A percentile compares a stretch with the other conserved stretches of the same genome.
Evolutionary conservation across 768 basidiomycete species (phyloP).

Genomic region (Pleurotus cornucopiae): DNA sequence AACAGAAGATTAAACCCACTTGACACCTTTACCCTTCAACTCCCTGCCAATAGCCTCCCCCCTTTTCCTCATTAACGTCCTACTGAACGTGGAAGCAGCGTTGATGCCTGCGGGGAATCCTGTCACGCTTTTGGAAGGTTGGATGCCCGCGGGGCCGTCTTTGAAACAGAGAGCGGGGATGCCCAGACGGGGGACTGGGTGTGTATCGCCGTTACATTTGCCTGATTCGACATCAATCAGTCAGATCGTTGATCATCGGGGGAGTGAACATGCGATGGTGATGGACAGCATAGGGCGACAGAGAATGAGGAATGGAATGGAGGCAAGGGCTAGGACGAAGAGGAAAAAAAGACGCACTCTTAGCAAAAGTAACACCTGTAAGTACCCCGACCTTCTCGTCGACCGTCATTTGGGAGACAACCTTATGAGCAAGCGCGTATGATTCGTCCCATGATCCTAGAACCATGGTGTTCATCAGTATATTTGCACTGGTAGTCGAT

Average conservation of each 20-base stretch:
- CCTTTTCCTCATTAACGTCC: constrained; percentile 57
- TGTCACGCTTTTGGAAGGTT: not conserved
- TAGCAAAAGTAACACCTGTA: not conserved
- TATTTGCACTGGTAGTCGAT: not conserved
- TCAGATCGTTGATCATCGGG: too few relatives aligned
- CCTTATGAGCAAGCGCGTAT: not conserved
- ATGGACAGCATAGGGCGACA: too few relatives aligned
- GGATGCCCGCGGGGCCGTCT: not conserved
- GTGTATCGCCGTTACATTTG: not conserved
- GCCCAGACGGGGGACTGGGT: not conserved
- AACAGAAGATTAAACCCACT: constrained; percentile 16
- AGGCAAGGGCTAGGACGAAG: not conserved
- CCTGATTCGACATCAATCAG: not conserved
- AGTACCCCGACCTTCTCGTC: not conserved
- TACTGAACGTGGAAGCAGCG: constrained; percentile 33
- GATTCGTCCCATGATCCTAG: not conserved
- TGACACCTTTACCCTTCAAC: constrained; percentile 63
- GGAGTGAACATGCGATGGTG: too few relatives aligned
- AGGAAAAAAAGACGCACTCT: not conserved
- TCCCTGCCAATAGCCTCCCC: constrained; percentile 64
- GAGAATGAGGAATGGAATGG: not conserved
- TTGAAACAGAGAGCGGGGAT: not conserved
- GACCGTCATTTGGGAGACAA: not conserved
- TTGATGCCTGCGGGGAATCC: not conserved
- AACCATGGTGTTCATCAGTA: not conserved